These are phyloP conservation scores for Elsinoe perseae DNA, from an alignment of 2,329 filamentous ascomycete genomes.

Conservation along the genomic window DNA sequence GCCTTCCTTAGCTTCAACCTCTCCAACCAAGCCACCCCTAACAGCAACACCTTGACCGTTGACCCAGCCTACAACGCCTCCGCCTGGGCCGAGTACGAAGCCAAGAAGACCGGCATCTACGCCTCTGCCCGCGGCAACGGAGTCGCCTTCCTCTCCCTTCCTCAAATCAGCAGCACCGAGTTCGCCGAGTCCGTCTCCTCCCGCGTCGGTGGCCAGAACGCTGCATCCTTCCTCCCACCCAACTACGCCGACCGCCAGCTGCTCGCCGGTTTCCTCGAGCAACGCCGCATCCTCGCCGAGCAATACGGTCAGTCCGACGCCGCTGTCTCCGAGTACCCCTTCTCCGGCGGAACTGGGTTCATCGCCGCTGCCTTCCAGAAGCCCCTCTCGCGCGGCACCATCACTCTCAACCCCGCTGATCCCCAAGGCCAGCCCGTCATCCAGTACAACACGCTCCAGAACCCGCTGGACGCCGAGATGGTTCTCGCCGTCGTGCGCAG, in stretches of 20 bases:
- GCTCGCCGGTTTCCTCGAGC: conserved; percentile 19
- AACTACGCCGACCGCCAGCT: conserved; percentile 17
- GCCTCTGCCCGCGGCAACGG: conserved; percentile 19
- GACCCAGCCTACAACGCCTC: conserved; percentile 13
- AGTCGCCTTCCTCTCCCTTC: conserved; percentile 22
- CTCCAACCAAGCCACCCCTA: conserved; percentile 14
- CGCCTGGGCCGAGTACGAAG: conserved; percentile 22
- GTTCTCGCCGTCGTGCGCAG: conserved; percentile 30
- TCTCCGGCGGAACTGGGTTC: conserved; percentile 17
- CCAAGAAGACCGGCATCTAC: conserved; percentile 23
- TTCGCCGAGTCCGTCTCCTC: conserved; percentile 15
- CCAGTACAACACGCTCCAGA: conserved; percentile 30
- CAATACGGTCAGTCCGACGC: conserved; percentile 15
- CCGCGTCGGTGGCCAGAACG: conserved; percentile 17
- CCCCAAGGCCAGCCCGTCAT: conserved; percentile 29
- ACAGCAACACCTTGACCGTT: not conserved
- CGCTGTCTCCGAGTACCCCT: conserved; percentile 21
- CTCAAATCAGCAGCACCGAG: conserved; percentile 17
- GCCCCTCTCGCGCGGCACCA: conserved; percentile 32
- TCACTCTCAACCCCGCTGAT: conserved; percentile 32
- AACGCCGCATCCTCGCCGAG: conserved; percentile 19
- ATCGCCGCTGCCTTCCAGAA: conserved; percentile 29
- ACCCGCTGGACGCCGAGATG: conserved; percentile 33
- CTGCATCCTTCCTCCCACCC: conserved; percentile 20
- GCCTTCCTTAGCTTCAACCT: conserved; percentile 15